Base-by-base conservation (phyloP, 331 rosid species). In the Acacia pycnantha region DNA sequence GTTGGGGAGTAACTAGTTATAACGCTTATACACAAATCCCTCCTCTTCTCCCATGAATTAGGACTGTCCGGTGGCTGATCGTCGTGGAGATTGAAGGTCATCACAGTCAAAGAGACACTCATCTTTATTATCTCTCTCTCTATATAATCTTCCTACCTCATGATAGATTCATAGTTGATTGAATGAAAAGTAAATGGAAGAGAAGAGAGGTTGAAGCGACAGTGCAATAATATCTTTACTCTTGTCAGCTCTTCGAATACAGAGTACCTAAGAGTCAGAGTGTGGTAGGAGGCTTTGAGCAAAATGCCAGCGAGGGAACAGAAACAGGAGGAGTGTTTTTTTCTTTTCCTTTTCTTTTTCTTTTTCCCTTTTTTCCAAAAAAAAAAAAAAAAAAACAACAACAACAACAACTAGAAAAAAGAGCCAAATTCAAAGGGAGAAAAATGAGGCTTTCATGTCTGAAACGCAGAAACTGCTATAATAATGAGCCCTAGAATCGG, bases 41-140 rank as follows among this genome's bases (percentile, higher is more conserved):
- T 91, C 78, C 98, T 91, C 89, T 92, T 96, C 76, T 90, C 98
- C 99, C 99, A 96, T 2, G 97, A 92, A 88, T 96, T 90, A 46
- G 99, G 93, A 80, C 98, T 91, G 27, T 96, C 99, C 35, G 83
- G 85, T 11, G 88, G 87, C 79, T 94, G 89, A 89, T 96, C 97
- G 59, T 96, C 99, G 21, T 88, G 93, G 15, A 96, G 97, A 90
- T 94, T 94, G 90, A 96, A 94, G 90, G 97, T 90, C 98, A 96
- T 94, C 81, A 92, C 93, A 79, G 97, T 87, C 89, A 94, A 87
- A 78, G 97, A 85, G 59, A 91, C 95, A 85, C 97, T 96, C 99
- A 96, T 96, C 85, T 91, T 88, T 31, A 6, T 53, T n/a, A 8
- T 2, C 37, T 62, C 46, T 50, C 24, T 18, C 27, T 19, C 41